phyloP scores from a whole-genome alignment of 2,329 filamentous ascomycete species.

The Rhexocercosporidium sp. region DNA sequence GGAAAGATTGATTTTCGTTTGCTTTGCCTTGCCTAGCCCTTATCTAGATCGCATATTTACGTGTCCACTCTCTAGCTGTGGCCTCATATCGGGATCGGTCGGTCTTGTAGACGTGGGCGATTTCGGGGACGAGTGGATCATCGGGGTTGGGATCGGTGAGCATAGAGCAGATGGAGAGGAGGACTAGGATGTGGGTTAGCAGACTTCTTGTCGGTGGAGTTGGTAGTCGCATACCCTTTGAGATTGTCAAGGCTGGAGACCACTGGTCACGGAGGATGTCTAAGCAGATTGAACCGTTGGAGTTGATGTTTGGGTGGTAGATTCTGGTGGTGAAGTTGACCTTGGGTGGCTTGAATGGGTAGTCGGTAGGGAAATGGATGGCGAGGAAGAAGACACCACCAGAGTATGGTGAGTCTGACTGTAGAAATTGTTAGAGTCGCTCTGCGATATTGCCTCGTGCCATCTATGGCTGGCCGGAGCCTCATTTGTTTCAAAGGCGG shows the following conservation, averaged over 20 bases:
- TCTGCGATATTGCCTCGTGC: constrained; percentile 15
- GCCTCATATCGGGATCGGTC: constrained; percentile 95
- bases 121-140: constrained; percentile 97
- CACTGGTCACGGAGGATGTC: constrained; percentile 99
- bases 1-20: constrained; percentile 8
- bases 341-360: constrained; percentile 99
- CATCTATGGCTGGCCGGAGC: constrained; percentile 21
- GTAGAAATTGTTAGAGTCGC: constrained; percentile 33
- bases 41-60: constrained; percentile 92
- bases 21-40: constrained; percentile 10
- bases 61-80: constrained; percentile 96
- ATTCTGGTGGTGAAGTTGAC: constrained; percentile 99
- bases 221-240: constrained; percentile 73
- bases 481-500: constrained; percentile 23
- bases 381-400: constrained; percentile 98
- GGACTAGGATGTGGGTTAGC: constrained; percentile 60
- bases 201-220: background rate
- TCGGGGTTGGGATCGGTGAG: constrained; percentile 99
- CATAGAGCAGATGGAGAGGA: constrained; percentile 99
- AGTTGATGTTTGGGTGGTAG: constrained; percentile 99
- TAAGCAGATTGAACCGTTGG: constrained; percentile 97
- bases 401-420: constrained; percentile 96
- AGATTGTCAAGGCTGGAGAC: constrained; percentile 98
- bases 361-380: constrained; percentile 99
- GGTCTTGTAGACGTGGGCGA: constrained; percentile 99